Evolutionary conservation across 768 basidiomycete genomes (phyloP), one percentile per base, ranked within the genome.

Genomic region (Pilatotrama ljubarskyi): DNA sequence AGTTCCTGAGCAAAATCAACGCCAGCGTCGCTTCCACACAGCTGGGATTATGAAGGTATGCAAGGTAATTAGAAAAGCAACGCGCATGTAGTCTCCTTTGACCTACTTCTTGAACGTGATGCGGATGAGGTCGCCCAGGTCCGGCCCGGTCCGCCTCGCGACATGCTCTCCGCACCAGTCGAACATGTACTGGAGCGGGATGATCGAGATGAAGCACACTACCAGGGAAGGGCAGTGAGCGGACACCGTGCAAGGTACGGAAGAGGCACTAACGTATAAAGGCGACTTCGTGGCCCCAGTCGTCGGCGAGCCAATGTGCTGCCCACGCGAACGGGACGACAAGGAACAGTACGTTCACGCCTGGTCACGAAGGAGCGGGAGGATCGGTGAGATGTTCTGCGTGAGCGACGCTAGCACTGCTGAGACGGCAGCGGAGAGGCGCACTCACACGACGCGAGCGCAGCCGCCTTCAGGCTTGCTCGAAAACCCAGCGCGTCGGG

Each of bases 21-120:
- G 86, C 86, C 5, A 91, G 74, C 0, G 86, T 85, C 0, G 83
- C 88, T 72, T 91, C 89, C 1, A 91, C 86, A 10, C 82, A 75
- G 68, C 87, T 90, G 55, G 13, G n/a, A n/a, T n/a, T n/a, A n/a
- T n/a, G n/a, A n/a, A 3, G 26, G 15, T 18, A 10, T 2, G 15
- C 14, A 46, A 36, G 17, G 35, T 11, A 10, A 20, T n/a, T 9
- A n/a, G 20, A 14, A 4, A n/a, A 5, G 9, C 10, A 5, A 29
- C 5, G 10, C 13, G 10, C 18, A 32, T 10, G 10, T 10, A 32
- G 29, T 4, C 29, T 32, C 29, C 10, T 4, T 4, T 5, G 5
- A 54, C 79, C 38, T 56, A 86, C 86, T 90, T 90, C 72, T 85
- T 85, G 42, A 88, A 68, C 0, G 87, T 84, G 46, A 88, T 77